Evolutionary conservation across 192 early-diverging fungal genomes (phyloP).

Genomic region (Podila minutissima): DNA sequence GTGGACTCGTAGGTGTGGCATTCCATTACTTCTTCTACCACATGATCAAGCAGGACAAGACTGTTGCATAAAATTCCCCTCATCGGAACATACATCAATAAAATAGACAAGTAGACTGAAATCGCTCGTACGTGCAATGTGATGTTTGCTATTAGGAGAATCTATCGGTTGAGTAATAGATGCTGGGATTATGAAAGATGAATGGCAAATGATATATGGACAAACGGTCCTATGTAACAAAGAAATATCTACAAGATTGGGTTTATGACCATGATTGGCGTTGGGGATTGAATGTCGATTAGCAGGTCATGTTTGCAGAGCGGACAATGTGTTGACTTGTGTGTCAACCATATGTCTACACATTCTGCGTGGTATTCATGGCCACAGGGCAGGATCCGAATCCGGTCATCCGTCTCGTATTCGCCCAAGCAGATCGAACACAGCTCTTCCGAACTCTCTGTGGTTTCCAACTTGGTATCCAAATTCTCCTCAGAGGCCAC

Average conservation of each 20-base stretch:
- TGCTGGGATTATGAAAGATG: too few species aligned
- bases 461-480: not conserved
- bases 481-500: not conserved
- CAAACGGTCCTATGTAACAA: not conserved
- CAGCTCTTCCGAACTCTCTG: not conserved
- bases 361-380: slow-evolving; percentile 51
- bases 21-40: slow-evolving; percentile 86
- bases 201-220: too few species aligned
- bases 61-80: not conserved
- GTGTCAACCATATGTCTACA: slow-evolving; percentile 50
- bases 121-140: too few species aligned
- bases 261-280: not conserved
- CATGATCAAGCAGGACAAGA: slow-evolving; percentile 59
- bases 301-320: slow-evolving; percentile 48
- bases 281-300: slow-evolving; percentile 1
- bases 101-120: not conserved
- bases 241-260: not conserved
- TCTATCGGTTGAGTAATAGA: too few species aligned
- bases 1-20: slow-evolving; percentile 61
- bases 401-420: slow-evolving; percentile 16
- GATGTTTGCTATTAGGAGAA: too few species aligned
- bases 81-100: not conserved
- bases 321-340: slow-evolving; percentile 46
- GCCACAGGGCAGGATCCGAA: slow-evolving; percentile 32
- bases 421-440: slow-evolving; percentile 50